Percentiles rank a stretch among this genome's conserved stretches.
phyloP scores from a whole-genome alignment of 768 basidiomycete genomes.

The Mrakia blollopis region DNA sequence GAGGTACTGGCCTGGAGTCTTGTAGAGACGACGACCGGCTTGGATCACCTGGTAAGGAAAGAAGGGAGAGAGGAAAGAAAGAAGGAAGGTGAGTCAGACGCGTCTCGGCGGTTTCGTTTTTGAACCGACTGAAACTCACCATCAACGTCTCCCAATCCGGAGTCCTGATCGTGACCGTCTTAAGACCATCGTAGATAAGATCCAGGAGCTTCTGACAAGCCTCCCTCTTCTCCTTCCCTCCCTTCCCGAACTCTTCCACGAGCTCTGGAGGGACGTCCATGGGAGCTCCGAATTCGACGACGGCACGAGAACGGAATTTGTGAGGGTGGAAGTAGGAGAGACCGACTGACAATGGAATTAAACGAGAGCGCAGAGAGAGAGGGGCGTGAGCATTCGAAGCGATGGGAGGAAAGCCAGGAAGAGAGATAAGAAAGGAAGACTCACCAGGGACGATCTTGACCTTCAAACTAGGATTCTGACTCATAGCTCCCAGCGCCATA shows the following conservation, averaged over 20 bases:
- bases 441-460: conserved; percentile 71
- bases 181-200: conserved; percentile 83
- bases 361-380: background rate
- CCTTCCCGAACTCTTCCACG: conserved; percentile 83
- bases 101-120: too few species aligned
- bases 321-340: conserved; percentile 65
- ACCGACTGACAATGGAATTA: conserved; percentile 48
- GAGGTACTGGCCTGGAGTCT: conserved; percentile 86
- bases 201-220: conserved; percentile 85
- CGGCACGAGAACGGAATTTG: conserved; percentile 91
- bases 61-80: conserved; percentile 4
- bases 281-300: conserved; percentile 91
- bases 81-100: too few species aligned
- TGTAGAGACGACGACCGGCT: conserved; percentile 87
- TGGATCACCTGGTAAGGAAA: conserved; percentile 81
- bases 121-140: conserved; percentile 51
- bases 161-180: conserved; percentile 91
- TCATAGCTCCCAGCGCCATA: conserved; percentile 98
- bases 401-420: background rate
- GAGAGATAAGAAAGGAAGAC: background rate
- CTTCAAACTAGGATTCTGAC: conserved; percentile 72
- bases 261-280: conserved; percentile 85
- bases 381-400: background rate
- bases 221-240: conserved; percentile 79
- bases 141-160: conserved; percentile 98